phyloP scores from a whole-genome alignment of 225 moss, liverwort and hornwort genomes.

The Climacium dendroides region DNA sequence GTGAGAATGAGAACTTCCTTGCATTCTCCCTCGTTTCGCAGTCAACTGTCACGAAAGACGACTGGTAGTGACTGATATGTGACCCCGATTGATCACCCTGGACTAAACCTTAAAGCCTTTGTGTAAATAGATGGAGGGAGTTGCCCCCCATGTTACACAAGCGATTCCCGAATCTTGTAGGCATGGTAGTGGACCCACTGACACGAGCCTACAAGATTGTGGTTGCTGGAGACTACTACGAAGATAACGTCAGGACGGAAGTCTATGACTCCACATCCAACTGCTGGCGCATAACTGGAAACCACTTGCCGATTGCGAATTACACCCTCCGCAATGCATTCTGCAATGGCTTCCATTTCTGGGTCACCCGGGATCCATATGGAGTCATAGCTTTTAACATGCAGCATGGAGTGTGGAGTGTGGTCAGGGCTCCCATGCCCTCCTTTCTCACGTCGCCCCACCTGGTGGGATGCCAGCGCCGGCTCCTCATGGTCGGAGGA shows the following conservation, averaged over 20 bases:
- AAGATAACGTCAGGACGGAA: slow-evolving; percentile 95
- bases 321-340: slow-evolving; percentile 96
- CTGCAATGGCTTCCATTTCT: slow-evolving; percentile 97
- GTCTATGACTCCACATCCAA: slow-evolving; percentile 87
- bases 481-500: slow-evolving; percentile 89
- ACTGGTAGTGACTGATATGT: neutral
- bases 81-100: neutral
- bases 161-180: slow-evolving; percentile 93
- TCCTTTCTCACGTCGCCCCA: slow-evolving; percentile 95
- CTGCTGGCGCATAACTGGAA: slow-evolving; percentile 82
- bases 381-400: slow-evolving; percentile 96
- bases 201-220: slow-evolving; percentile 95
- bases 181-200: slow-evolving; percentile 88
- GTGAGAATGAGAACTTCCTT: neutral
- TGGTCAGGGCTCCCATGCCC: slow-evolving; percentile 89
- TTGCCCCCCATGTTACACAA: slow-evolving; percentile 98
- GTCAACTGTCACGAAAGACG: neutral
- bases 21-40: neutral
- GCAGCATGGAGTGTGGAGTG: slow-evolving; percentile 97
- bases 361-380: slow-evolving; percentile 92
- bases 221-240: slow-evolving; percentile 94
- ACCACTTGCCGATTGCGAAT: slow-evolving; percentile 89
- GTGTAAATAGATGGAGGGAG: slow-evolving; percentile 70
- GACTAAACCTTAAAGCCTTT: neutral
- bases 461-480: slow-evolving; percentile 81